Conservation (phyloP, 805 yeast genomes). For the Geotrichum ghanense region DNA sequence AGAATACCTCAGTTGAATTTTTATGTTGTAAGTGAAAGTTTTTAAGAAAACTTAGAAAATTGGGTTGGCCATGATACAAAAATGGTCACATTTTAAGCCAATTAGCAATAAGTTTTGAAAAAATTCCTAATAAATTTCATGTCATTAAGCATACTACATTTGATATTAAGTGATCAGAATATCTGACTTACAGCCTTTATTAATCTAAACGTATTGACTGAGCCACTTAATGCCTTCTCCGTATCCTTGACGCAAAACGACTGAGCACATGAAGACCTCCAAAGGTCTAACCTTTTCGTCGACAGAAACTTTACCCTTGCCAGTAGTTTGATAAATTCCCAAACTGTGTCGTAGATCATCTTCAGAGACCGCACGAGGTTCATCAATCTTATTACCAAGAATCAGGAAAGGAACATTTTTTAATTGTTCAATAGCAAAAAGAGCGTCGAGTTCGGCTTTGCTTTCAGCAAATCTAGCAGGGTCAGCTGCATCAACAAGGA, state of each 20-base stretch:
- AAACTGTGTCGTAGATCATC: constrained; percentile 85
- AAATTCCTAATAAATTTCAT: too few species aligned
- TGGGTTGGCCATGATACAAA: too few species aligned
- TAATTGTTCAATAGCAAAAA: constrained; percentile 87
- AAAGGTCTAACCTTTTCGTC: constrained; percentile 75
- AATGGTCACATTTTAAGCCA: too few species aligned
- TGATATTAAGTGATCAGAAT: too few species aligned
- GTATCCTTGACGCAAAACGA: constrained; percentile 97
- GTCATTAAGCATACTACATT: too few species aligned
- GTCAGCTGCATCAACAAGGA: constrained; percentile 94
- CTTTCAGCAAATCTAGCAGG: constrained; percentile 92
- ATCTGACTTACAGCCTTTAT: not conserved
- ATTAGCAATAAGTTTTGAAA: too few species aligned
- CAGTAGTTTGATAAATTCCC: constrained; percentile 82
- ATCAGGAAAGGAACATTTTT: constrained; percentile 81
- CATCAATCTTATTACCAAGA: constrained; percentile 94
- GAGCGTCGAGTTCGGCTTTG: constrained; percentile 85
- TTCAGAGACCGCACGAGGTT: constrained; percentile 88
- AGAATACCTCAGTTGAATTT: too few species aligned
- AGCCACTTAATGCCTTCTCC: constrained; percentile 98
- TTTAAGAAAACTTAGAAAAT: too few species aligned
- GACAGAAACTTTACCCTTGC: constrained; percentile 63
- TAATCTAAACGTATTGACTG: constrained; percentile 72
- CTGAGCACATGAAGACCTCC: constrained; percentile 95
- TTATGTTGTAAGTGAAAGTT: too few species aligned